phyloP scores from a whole-genome alignment of 306 rosid genomes.

The Geum urbanum region DNA sequence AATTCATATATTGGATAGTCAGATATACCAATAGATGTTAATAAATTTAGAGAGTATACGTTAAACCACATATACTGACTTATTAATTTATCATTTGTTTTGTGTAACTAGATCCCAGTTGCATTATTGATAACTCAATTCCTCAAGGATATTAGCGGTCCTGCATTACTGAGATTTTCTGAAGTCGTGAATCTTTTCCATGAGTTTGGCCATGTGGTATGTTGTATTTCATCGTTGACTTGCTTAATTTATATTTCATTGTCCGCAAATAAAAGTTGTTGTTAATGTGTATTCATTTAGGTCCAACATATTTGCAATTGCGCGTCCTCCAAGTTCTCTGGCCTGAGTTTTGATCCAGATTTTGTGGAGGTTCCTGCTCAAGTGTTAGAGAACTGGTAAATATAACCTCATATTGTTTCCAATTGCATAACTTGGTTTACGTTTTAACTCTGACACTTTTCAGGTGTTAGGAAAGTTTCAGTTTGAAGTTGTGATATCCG shows the following conservation, averaged over 20 bases:
- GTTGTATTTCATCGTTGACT: constrained; percentile 35
- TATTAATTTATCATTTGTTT: constrained; percentile 6
- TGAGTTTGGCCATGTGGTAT: constrained; percentile 98
- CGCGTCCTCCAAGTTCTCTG: constrained; percentile 82
- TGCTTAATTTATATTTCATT: constrained; percentile 11
- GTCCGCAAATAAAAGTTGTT: constrained; percentile 11
- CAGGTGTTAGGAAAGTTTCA: constrained; percentile 80
- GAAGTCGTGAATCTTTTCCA: constrained; percentile 91
- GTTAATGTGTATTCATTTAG: constrained; percentile 35
- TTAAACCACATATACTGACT: background rate
- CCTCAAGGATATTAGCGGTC: constrained; percentile 52
- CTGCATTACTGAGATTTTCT: constrained; percentile 78
- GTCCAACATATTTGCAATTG: constrained; percentile 95
- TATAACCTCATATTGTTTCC: constrained; percentile 14
- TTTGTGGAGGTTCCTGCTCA: constrained; percentile 90
- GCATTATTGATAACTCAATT: constrained; percentile 68
- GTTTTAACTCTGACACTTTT: constrained; percentile 18
- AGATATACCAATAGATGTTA: background rate
- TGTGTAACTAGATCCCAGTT: constrained; percentile 62
- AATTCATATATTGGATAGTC: background rate
- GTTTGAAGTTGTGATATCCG: constrained; percentile 90
- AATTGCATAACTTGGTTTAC: constrained; percentile 21
- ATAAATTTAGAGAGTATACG: background rate
- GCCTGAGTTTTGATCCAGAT: constrained; percentile 88
- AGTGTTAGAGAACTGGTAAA: constrained; percentile 81